phyloP scores from a whole-genome alignment of 202 grass and related monocot species.

The Elaeis oleifera region DNA sequence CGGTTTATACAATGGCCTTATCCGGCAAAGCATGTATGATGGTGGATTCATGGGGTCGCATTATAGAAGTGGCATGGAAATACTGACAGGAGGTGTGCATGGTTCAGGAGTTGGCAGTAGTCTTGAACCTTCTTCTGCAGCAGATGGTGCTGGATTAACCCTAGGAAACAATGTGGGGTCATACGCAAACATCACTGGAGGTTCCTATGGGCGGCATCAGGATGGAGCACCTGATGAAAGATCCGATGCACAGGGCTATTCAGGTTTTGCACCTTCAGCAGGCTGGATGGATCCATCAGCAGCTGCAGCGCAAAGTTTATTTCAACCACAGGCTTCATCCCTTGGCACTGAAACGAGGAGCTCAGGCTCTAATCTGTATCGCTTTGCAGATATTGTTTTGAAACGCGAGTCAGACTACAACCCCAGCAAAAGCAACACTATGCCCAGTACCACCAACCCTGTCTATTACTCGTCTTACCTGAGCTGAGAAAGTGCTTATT shows the following conservation, averaged over 20 bases:
- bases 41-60: neutral
- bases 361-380: conserved; percentile 3
- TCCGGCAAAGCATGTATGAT: neutral
- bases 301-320: conserved; percentile 4
- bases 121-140: neutral
- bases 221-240: neutral
- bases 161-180: neutral
- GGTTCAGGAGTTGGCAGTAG: neutral
- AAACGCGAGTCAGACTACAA: conserved; percentile 12
- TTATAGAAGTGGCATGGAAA: neutral
- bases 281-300: neutral
- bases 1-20: neutral
- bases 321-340: conserved; percentile 5
- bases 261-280: neutral
- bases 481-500: neutral
- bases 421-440: neutral
- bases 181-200: neutral
- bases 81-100: neutral
- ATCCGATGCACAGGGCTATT: neutral
- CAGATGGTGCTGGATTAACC: conserved; percentile 5
- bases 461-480: conserved; percentile 6
- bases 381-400: conserved; percentile 8
- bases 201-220: conserved; percentile 1
- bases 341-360: neutral
- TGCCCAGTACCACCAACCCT: neutral